Evolutionary conservation across 805 yeast genomes (phyloP).

Genomic region (Starmerella etchellsii): DNA sequence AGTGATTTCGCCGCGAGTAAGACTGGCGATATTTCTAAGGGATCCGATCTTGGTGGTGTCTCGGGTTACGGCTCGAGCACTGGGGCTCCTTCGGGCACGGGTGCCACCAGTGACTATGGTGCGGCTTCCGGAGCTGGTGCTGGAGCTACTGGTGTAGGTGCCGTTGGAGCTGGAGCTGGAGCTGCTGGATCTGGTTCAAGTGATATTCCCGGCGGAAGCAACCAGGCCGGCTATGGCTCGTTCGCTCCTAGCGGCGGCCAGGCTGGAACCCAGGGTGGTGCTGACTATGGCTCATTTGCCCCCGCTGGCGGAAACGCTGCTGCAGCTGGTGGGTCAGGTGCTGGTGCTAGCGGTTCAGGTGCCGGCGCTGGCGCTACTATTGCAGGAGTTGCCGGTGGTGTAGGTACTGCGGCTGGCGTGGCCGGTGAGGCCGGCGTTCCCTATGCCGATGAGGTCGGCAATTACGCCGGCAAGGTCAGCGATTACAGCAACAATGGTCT

Average conservation of each 20-base stretch:
- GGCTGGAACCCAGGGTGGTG: not conserved
- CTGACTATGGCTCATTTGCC: too few species aligned
- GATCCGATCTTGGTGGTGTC: too few species aligned
- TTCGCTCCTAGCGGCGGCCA: not conserved
- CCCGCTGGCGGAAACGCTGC: too few species aligned
- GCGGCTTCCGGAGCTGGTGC: not conserved
- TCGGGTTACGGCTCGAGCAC: too few species aligned
- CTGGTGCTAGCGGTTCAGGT: not conserved
- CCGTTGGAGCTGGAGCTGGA: not conserved
- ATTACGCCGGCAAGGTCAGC: constrained; percentile 1
- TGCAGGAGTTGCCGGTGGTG: constrained; percentile 8
- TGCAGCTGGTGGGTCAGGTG: too few species aligned
- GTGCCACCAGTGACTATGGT: not conserved
- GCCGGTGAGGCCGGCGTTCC: constrained; percentile 11
- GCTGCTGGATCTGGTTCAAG: too few species aligned
- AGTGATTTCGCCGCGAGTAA: too few species aligned
- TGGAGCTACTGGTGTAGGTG: constrained; percentile 2
- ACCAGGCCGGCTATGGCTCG: too few species aligned
- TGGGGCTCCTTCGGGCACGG: not conserved
- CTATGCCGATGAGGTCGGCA: constrained; percentile 8
- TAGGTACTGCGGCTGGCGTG: constrained; percentile 7
- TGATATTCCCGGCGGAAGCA: too few species aligned
- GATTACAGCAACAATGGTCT: constrained; percentile 2
- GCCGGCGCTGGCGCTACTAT: not conserved
- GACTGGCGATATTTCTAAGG: too few species aligned